phyloP scores from a whole-genome alignment of 768 basidiomycete genomes.

The Naganishia randhawae region DNA sequence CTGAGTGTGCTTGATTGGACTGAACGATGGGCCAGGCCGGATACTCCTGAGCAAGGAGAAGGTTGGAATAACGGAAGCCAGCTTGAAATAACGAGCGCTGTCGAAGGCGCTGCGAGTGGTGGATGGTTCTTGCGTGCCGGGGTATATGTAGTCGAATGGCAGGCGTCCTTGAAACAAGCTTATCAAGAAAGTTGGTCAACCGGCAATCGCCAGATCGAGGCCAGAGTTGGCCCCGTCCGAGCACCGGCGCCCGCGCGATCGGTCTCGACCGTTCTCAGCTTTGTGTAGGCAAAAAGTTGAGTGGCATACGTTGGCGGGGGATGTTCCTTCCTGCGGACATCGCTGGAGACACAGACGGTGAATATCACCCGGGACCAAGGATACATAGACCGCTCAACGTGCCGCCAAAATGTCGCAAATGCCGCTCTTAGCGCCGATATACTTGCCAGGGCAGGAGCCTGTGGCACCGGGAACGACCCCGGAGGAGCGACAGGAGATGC shows the following conservation, averaged over 20 bases:
- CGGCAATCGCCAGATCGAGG: background rate
- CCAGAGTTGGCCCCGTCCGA: background rate
- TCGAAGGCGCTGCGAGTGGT: background rate
- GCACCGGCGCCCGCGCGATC: background rate
- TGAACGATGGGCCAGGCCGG: background rate
- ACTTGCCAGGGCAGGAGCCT: slow-evolving; percentile 73
- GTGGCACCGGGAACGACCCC: slow-evolving; percentile 76
- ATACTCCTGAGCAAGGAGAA: slow-evolving; percentile 4
- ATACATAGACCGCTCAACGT: background rate
- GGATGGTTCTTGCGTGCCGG: background rate
- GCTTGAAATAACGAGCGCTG: slow-evolving; percentile 6
- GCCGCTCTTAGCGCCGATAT: slow-evolving; percentile 63
- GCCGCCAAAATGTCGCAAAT: slow-evolving; percentile 25
- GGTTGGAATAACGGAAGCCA: slow-evolving; percentile 13
- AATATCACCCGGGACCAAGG: background rate
- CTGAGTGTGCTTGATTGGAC: background rate
- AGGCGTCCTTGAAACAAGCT: background rate
- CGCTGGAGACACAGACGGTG: background rate
- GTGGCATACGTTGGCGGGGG: background rate
- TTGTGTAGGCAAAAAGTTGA: slow-evolving; percentile 3
- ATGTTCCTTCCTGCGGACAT: background rate
- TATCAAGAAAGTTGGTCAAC: background rate
- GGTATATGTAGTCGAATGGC: background rate
- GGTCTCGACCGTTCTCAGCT: background rate
- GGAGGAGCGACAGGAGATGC: slow-evolving; percentile 66